Evolutionary conservation across 2,329 filamentous ascomycete genomes (phyloP).

Genomic region (Epichloe gansuensis): DNA sequence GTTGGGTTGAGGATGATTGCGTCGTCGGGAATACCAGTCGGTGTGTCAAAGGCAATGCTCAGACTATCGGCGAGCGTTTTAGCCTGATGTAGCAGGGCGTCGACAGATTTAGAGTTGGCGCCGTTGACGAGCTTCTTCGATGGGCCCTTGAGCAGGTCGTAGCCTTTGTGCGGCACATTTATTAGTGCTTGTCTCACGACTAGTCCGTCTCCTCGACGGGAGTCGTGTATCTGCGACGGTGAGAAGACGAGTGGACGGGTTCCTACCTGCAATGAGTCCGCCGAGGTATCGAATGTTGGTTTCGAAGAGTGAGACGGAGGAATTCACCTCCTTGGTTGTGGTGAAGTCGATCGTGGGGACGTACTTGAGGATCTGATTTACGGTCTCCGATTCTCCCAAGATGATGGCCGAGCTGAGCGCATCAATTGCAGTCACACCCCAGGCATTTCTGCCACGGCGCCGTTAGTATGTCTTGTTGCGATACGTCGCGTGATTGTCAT

Average conservation of each 20-base stretch:
- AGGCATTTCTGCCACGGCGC: slow-evolving; percentile 49
- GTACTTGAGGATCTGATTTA: slow-evolving; percentile 57
- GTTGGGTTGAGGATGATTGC: slow-evolving; percentile 45
- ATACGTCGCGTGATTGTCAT: neutral
- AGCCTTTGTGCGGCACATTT: slow-evolving; percentile 26
- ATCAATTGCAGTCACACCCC: slow-evolving; percentile 75
- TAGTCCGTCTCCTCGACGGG: too few species aligned
- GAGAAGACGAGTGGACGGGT: neutral
- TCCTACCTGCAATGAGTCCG: slow-evolving; percentile 57
- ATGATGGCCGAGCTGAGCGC: slow-evolving; percentile 67
- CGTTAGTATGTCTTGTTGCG: neutral
- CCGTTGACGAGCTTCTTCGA: slow-evolving; percentile 34
- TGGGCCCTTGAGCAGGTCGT: slow-evolving; percentile 61
- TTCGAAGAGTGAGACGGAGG: slow-evolving; percentile 66
- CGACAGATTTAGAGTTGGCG: slow-evolving; percentile 28
- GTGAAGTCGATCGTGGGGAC: slow-evolving; percentile 60
- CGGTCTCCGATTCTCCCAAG: slow-evolving; percentile 57
- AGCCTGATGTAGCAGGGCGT: slow-evolving; percentile 53
- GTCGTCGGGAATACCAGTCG: slow-evolving; percentile 62
- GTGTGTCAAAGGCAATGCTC: slow-evolving; percentile 65
- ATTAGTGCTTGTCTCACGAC: neutral
- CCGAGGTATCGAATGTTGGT: slow-evolving; percentile 82
- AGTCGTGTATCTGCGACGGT: too few species aligned
- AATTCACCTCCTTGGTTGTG: slow-evolving; percentile 29
- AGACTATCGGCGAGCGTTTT: slow-evolving; percentile 56